Evolutionary conservation across 306 rosid genomes (phyloP), one percentile per base, ranked within the genome.

Genomic region (Vigna nakashimae): DNA sequence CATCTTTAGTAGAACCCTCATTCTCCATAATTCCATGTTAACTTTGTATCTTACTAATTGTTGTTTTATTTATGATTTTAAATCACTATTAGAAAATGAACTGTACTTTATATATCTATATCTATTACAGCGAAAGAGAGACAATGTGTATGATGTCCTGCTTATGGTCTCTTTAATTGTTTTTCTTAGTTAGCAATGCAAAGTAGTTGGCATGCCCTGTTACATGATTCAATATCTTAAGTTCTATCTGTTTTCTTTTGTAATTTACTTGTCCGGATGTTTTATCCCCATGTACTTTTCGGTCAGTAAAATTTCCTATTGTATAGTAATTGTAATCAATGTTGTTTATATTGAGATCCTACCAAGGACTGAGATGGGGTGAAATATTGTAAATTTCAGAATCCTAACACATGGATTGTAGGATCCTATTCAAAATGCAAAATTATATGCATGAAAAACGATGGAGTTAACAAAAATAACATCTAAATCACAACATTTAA

Each of bases 161-260:
- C 68, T 67, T 58, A n/a, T 57, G 75, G 60, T 78, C 69, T 46
- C 71, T 46, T 78, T 78, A 6, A 32, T 18, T 53, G 30, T 34
- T 18, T 59, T 30, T 77, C 36, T 50, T 78, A 69, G 71, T 58
- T 30, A 69, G 52, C 43, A 24, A 20, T 48, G 71, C 42, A 14
- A 34, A 69, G 58, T 3, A 46, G 58, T 77, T 45, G 38, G 38
- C 52, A 53, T 66, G 34, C 40, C 12, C 50, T 46, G 26, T 69
- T 30, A 46, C 42, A 11, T 78, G 76, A 34, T 48, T 59, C 42
- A 58, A 34, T 46, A 14, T 69, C 52, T 53, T 45, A 46, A 38
- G 22, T 56, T 56, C 10, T 78, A 53, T 67, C 58, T 53, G 68
- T 68, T 77, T 20, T 38, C 65, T 59, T 69, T 36, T 9, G 30